Evolutionary conservation across 495 filamentous ascomycete species (phyloP), one percentile per base, ranked within the genome.

Genomic region (Aspergillus indologenus): DNA sequence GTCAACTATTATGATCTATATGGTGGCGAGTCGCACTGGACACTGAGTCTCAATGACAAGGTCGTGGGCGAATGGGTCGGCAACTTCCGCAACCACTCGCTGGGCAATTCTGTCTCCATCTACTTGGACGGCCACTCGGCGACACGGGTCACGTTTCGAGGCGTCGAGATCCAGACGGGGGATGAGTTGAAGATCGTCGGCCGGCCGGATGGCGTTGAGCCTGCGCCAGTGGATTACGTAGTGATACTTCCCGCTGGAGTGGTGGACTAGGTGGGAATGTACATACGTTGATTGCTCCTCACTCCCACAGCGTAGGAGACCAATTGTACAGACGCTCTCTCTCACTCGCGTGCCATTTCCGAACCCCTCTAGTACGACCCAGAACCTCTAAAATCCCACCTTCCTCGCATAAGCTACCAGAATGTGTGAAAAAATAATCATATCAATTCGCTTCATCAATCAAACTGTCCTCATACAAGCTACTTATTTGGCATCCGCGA

Each of bases 171-270:
- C 15, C 65, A 64, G 21, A 77, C 78, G 64, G 84, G 85, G 0
- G 81, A 85, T 69, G 65, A 71, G 53, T 58, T 89, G 61, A 86
- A 80, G 65, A 81, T 89, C 66, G 76, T 84, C 12, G 83, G 85
- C 0, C 69, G 47, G 44, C 79, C 85, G 9, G 73, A 88, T 70
- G 85, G 85, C 0, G 68, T 72, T 42, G 86, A 89, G 73, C 73
- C 72, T 21, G 87, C 86, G 45, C 83, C 85, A 45, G 47, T 90
- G 64, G 87, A 90, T 70, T 90, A 89, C 72, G 70, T 90, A 48
- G 74, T 79, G 19, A 63, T 90, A 45, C 63, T 89, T 47, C 86
- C 87, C 0, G 58, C 70, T 15, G 85, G 84, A 0, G 65, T 83
- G 55, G 69, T 87, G n/a, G 85, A 89, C 68, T 87, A 73, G 34